Percentiles rank a stretch among this genome's conserved stretches.
phyloP scores from a whole-genome alignment of 192 early-diverging fungal species.

The Coemansia sp. region DNA sequence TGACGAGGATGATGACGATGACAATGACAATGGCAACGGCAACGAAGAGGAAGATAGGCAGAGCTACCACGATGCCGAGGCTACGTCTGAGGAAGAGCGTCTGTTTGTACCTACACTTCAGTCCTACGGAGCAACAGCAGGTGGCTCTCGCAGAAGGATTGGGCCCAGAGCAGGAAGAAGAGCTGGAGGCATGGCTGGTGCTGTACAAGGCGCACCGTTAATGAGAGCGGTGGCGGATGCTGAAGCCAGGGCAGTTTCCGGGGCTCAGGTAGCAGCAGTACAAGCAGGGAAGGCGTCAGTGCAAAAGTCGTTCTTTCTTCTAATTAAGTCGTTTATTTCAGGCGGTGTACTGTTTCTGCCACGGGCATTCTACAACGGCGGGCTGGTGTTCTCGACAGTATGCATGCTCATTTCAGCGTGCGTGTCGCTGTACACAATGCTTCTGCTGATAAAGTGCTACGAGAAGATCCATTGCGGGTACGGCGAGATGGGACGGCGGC shows the following conservation, averaged over 20 bases:
- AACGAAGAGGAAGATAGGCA: slow-evolving; percentile 1
- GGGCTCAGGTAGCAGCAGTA: neutral
- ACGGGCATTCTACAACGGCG: slow-evolving; percentile 74
- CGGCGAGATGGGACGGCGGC: slow-evolving; percentile 63
- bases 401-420: slow-evolving; percentile 58
- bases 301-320: slow-evolving; percentile 70
- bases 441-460: slow-evolving; percentile 63
- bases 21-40: slow-evolving; percentile 18
- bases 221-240: neutral
- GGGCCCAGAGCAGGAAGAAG: neutral
- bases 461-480: slow-evolving; percentile 58
- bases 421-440: slow-evolving; percentile 62
- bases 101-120: slow-evolving; percentile 1
- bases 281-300: slow-evolving; percentile 55
- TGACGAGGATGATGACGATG: slow-evolving; percentile 64
- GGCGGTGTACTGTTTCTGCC: slow-evolving; percentile 74
- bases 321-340: slow-evolving; percentile 79
- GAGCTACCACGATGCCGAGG: neutral
- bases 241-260: neutral
- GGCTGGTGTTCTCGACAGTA: slow-evolving; percentile 60
- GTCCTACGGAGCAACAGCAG: neutral
- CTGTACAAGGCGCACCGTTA: neutral
- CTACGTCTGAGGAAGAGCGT: slow-evolving; percentile 1
- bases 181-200: neutral
- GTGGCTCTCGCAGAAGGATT: neutral